Evolutionary conservation across 2,329 filamentous ascomycete genomes (phyloP), one percentile per base, ranked within the genome.

Genomic region (Paracorniculantispora psalliotae): DNA sequence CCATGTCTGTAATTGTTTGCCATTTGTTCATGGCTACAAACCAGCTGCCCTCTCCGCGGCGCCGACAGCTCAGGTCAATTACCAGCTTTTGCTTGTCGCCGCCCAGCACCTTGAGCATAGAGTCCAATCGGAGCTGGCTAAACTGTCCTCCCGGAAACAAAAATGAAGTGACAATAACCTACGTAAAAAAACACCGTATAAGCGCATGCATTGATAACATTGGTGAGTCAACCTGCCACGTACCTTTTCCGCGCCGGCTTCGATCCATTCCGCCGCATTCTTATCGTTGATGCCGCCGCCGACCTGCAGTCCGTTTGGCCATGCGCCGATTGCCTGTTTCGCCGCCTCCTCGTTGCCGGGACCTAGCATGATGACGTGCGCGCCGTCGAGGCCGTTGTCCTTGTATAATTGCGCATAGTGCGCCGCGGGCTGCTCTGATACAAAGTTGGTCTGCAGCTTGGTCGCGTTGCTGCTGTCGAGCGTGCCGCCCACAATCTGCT

Each of bases 21-120:
- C 94, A 99, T 73, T 96, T 96, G 74, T 99, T 91, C 88, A 96
- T 99, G 58, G 94, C 93, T n/a, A 99, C 94, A 68, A 90, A 92
- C 94, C 94, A 99, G 41, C 79, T 87, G 59, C 87, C 79, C 3
- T 80, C 77, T 39, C 81, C 89, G 61, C 86, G 87, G 60, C 87
- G 81, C 54, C 94, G 86, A 71, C 94, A 99, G 74, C 92, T 96
- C 25, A 99, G 82, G 70, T 99, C 94, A 71, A 99, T 92, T 65
- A 99, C 93, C 51, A 99, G 84, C 74, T 90, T 94, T 51, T 79
- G 77, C 70, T 81, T 91, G 70, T 96, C 88, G 56, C 87, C 86
- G 26, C 80, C 88, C 5, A 99, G 81, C 1, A 87, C 83, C 25
- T 79, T 72, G 1, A 97, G 80, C 7, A 97, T 87, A 30, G 86